These are phyloP conservation scores for Aspergillus sp. DNA, from an alignment of 2,329 filamentous ascomycete genomes.

Conservation along the genomic window DNA sequence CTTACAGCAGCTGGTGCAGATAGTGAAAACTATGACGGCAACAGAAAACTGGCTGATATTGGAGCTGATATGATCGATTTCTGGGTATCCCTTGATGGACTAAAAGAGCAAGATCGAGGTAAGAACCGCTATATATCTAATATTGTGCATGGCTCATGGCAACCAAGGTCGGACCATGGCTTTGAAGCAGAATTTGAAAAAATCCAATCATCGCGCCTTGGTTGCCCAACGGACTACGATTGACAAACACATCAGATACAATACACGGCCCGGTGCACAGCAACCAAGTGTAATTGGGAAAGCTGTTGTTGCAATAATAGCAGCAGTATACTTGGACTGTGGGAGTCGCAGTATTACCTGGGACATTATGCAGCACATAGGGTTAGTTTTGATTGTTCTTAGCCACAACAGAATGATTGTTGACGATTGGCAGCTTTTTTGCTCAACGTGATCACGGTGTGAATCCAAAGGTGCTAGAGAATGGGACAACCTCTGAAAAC, in stretches of 20 bases:
- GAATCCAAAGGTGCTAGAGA: background rate
- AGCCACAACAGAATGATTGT: background rate
- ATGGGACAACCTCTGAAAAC: background rate
- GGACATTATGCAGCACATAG: background rate
- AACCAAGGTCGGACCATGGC: background rate
- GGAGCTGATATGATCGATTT: background rate
- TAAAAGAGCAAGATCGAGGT: background rate
- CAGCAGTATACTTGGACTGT: background rate
- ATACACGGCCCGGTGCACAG: background rate
- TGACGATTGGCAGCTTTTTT: background rate
- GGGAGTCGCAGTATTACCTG: background rate
- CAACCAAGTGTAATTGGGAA: background rate
- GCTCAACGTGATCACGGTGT: background rate
- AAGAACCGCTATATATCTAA: background rate
- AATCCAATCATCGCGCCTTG: background rate
- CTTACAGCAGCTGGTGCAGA: background rate
- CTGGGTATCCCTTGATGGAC: background rate
- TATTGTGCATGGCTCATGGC: background rate
- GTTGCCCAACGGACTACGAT: background rate
- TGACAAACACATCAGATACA: background rate
- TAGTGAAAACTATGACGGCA: background rate
- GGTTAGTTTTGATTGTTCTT: background rate
- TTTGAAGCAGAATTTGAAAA: background rate
- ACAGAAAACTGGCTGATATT: background rate
- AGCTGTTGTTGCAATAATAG: background rate